Evolutionary conservation across 371 early-diverging fungal species (phyloP), one percentile per base, ranked within the genome.

Genomic region (Apophysomyces trapeziformis): DNA sequence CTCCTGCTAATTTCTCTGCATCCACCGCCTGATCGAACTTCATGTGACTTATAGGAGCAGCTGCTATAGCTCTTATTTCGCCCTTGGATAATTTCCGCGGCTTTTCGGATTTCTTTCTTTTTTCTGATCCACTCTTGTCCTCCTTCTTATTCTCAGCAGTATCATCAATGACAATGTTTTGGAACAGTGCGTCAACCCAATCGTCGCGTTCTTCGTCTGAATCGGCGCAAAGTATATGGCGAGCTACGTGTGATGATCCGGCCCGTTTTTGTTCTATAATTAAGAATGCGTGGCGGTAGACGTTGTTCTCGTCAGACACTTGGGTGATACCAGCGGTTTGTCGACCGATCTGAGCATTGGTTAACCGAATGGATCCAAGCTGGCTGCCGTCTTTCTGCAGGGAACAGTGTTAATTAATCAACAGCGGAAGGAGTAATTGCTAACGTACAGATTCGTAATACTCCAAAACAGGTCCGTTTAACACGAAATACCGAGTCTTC

Each of bases 141-240:
- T 59, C 56, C 11, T 47, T 37, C 38, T 38, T 45, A 47, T 38
- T 12, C 37, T 57, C 7, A 21, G 7, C 8, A 57, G 37, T 14
- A 66, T 79, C 76, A 18, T 64, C 76, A 35, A 72, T 66, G 35
- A 73, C 76, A 39, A 88, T 82, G 41, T 88, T 80, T 26, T 76
- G 71, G 44, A 85, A 63, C 9, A 92, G 66, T 0, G 90, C 89
- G 58, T 86, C 85, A 0, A 96, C 91, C 96, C 96, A 97, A 38
- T 88, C 90, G 68, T 95, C 96, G 45, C 96, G 87, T 66, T 97
- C 97, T 57, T 83, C 79, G 62, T 95, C 96, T 12, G 90, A 92
- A 38, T 93, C 93, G 7, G 96, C 95, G 74, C 93, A 95, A 21
- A 97, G 87, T 36, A 95, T 90, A 72, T 94, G 94, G 5, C 90